Conservation (phyloP, 495 filamentous ascomycete genomes). For the Penicillium arizonense region DNA sequence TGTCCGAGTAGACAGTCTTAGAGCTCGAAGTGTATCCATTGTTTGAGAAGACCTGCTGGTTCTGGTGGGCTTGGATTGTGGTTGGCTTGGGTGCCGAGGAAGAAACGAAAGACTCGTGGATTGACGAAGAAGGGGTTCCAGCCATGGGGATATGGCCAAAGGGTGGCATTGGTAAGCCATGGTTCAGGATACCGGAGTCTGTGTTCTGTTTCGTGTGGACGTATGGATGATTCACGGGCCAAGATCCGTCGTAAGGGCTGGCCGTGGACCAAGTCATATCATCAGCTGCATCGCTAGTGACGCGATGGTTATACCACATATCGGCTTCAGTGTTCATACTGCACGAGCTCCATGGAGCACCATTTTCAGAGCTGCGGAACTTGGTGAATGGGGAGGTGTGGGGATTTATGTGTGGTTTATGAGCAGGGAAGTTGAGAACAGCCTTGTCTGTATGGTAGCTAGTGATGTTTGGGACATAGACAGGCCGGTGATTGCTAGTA, state of each 20-base stretch:
- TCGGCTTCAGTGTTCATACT: not conserved
- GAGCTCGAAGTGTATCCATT: not conserved
- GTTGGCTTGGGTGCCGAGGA: not conserved
- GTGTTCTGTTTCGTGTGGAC: not conserved
- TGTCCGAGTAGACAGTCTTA: not conserved
- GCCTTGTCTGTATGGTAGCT: not conserved
- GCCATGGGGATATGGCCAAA: not conserved
- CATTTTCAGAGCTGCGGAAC: not conserved
- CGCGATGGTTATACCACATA: not conserved
- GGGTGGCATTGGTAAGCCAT: not conserved
- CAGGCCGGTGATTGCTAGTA: no score
- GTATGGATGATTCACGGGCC: not conserved
- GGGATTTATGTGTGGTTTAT: not conserved
- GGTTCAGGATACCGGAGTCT: no score
- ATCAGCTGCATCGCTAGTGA: not conserved
- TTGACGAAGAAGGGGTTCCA: no score
- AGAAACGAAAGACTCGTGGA: not conserved
- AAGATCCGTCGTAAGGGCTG: not conserved
- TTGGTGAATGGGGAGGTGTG: not conserved
- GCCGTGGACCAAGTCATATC: not conserved
- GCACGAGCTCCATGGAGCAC: not conserved
- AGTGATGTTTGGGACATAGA: not conserved
- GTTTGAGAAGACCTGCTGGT: not conserved
- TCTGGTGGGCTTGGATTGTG: not conserved
- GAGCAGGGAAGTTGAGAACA: not conserved